Base-by-base conservation (phyloP, 75 land plant species). In the Pinus tabuliformis region DNA sequence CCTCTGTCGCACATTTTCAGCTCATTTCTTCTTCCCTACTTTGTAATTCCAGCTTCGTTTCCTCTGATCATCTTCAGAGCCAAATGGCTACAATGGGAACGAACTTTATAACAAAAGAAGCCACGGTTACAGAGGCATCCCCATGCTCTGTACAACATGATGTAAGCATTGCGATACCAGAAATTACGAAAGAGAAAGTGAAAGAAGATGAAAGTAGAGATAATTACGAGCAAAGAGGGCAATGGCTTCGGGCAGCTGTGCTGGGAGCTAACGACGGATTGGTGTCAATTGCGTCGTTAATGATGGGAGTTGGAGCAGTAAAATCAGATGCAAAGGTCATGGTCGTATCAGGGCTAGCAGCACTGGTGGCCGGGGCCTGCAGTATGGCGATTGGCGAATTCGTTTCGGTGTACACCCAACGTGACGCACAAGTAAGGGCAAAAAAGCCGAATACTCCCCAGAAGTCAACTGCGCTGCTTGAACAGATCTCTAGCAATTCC, bases 371-470 rank as follows among this genome's bases (percentile, higher is more conserved):
- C 11, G 89, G 87, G 5, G 89, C 89, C 2, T 84, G 81, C 21
- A 81, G 84, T 56, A 87, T 87, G 89, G 89, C 89, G 56, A 84
- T 87, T n/a, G n/a, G n/a, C n/a, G n/a, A n/a, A n/a, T n/a, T n/a
- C n/a, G n/a, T n/a, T n/a, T n/a, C n/a, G n/a, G n/a, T n/a, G n/a
- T n/a, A n/a, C n/a, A n/a, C n/a, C n/a, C n/a, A n/a, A n/a, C n/a
- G n/a, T n/a, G n/a, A n/a, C n/a, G n/a, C n/a, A n/a, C n/a, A n/a
- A n/a, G n/a, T n/a, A n/a, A n/a, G n/a, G n/a, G n/a, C n/a, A n/a
- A n/a, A n/a, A n/a, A n/a, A n/a, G n/a, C n/a, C n/a, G n/a, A n/a
- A n/a, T n/a, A n/a, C n/a, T n/a, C n/a, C n/a, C n/a, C n/a, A n/a
- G n/a, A n/a, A n/a, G n/a, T n/a, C n/a, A n/a, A n/a, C n/a, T n/a